phyloP scores from a whole-genome alignment of 106 monocot genomes.

The Vanilla planifolia region DNA sequence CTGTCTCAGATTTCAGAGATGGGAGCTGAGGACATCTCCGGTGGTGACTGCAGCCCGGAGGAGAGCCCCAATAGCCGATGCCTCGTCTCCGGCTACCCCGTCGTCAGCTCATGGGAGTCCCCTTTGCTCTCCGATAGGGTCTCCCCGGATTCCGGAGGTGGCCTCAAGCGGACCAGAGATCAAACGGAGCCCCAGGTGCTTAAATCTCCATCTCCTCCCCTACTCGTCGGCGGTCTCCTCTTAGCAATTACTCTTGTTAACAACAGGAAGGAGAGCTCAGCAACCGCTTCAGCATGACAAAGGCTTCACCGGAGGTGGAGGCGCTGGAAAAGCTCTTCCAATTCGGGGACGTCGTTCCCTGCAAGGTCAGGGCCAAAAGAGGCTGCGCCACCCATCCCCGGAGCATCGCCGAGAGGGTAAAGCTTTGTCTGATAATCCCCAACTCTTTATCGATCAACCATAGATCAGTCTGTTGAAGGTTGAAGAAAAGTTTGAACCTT shows the following conservation, averaged over 20 bases:
- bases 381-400: slow-evolving; percentile 92
- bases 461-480: too few relatives aligned
- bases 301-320: slow-evolving; percentile 54
- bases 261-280: slow-evolving; percentile 29
- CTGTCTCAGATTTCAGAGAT: slow-evolving; percentile 75
- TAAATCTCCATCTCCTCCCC: background rate
- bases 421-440: background rate
- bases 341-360: slow-evolving; percentile 85
- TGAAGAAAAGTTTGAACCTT: background rate
- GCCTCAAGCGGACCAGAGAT: slow-evolving; percentile 39
- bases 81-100: slow-evolving; percentile 45
- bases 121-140: slow-evolving; percentile 33
- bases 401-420: slow-evolving; percentile 95
- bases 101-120: slow-evolving; percentile 66
- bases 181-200: slow-evolving; percentile 41
- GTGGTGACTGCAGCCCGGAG: slow-evolving; percentile 13
- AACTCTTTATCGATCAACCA: background rate
- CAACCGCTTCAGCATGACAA: slow-evolving; percentile 57
- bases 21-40: slow-evolving; percentile 44
- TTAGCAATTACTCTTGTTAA: background rate
- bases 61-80: slow-evolving; percentile 22
- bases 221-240: background rate
- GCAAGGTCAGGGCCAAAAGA: slow-evolving; percentile 79
- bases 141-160: too few relatives aligned
- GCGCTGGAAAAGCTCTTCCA: slow-evolving; percentile 69